Evolutionary conservation across 768 basidiomycete genomes (phyloP).

Genomic region (Rhodotorula babjevae): DNA sequence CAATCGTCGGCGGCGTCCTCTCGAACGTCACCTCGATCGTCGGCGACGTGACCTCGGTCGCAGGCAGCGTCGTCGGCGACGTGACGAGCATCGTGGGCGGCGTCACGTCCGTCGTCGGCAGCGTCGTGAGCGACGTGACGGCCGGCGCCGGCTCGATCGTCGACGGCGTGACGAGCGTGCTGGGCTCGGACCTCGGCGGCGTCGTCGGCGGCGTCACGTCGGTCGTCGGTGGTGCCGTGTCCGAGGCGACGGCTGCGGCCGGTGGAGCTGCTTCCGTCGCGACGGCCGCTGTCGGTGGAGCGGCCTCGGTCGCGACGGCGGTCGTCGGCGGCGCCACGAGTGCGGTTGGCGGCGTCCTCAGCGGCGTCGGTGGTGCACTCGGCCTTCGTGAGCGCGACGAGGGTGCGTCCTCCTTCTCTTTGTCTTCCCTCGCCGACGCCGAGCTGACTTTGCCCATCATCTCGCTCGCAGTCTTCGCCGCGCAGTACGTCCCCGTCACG

Average conservation of each 20-base stretch:
- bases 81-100: neutral
- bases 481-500: too few relatives aligned
- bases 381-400: slow-evolving; percentile 18
- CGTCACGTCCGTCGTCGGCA: too few relatives aligned
- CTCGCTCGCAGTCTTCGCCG: neutral
- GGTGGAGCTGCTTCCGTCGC: neutral
- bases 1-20: neutral
- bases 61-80: neutral
- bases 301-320: neutral
- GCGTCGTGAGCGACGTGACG: neutral
- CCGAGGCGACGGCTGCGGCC: neutral
- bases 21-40: slow-evolving; percentile 1
- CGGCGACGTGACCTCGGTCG: neutral
- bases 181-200: neutral
- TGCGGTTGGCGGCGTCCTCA: neutral
- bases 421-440: neutral
- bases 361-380: neutral
- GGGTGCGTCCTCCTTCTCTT: neutral
- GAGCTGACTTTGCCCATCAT: neutral
- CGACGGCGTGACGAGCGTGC: neutral
- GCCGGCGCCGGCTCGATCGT: neutral
- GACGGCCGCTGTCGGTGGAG: neutral
- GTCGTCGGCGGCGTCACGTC: neutral
- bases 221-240: neutral
- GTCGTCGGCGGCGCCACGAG: slow-evolving; percentile 4